phyloP scores from a whole-genome alignment of 352 stramenopile genomes.

The Hyaloperonospora brassicae region DNA sequence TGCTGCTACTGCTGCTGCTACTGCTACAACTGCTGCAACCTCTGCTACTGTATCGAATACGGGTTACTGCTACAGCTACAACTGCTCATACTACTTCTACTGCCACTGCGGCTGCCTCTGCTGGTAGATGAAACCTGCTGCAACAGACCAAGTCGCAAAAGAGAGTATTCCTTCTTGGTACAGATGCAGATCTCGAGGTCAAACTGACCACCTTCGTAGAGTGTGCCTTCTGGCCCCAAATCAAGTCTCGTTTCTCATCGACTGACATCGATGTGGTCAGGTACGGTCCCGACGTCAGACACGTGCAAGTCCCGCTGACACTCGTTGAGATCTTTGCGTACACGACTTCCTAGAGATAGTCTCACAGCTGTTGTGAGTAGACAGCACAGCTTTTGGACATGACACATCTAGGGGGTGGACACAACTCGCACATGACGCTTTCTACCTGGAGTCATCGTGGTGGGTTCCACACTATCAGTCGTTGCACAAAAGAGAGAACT shows the following conservation, averaged over 20 bases:
- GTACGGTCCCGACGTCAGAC: conserved; percentile 64
- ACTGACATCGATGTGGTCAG: conserved; percentile 25
- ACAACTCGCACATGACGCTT: too few relatives aligned
- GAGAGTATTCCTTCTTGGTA: conserved; percentile 51
- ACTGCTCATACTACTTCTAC: too few relatives aligned
- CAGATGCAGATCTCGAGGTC: conserved; percentile 93
- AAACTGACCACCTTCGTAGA: conserved; percentile 85
- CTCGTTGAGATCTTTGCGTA: conserved; percentile 85
- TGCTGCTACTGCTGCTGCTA: too few relatives aligned
- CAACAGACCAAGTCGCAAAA: too few relatives aligned
- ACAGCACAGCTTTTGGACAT: background rate
- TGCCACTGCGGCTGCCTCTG: too few relatives aligned
- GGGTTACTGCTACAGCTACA: too few relatives aligned
- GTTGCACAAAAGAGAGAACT: too few relatives aligned
- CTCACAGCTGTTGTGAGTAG: background rate
- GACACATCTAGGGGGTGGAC: background rate
- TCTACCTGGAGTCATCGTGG: too few relatives aligned
- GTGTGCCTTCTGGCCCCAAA: conserved; percentile 68
- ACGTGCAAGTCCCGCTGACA: conserved; percentile 77
- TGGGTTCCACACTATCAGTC: too few relatives aligned
- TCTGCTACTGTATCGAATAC: too few relatives aligned
- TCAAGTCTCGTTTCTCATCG: conserved; percentile 39
- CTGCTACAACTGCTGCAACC: too few relatives aligned
- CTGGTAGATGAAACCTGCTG: too few relatives aligned
- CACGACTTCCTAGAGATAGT: conserved; percentile 37